A percentile compares a stretch with the other conserved stretches of the same genome.
These are phyloP conservation scores for Ziziphus jujuba DNA, from an alignment of 306 rosid genomes.

Conservation along the genomic window DNA sequence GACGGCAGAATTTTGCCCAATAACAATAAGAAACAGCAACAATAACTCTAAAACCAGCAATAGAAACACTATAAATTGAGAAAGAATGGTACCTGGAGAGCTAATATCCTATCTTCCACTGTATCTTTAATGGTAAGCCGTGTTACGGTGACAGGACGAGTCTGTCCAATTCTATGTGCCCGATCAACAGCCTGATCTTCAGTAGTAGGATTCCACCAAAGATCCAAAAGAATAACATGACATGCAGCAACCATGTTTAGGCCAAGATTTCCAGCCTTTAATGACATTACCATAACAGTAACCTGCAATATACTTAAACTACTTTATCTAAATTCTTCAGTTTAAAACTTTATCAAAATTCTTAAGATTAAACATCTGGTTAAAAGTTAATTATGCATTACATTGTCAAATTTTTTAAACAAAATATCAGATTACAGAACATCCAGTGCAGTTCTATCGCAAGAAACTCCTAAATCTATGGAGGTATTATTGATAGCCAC, in stretches of 20 bases:
- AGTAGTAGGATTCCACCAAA: slow-evolving; percentile 99
- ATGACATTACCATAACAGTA: slow-evolving; percentile 92
- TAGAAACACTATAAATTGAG: background rate
- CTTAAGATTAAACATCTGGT: slow-evolving; percentile 22
- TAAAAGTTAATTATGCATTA: slow-evolving; percentile 12
- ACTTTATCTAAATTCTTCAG: slow-evolving; percentile 2
- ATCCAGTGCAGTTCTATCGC: slow-evolving; percentile 14
- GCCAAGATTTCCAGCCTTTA: slow-evolving; percentile 98
- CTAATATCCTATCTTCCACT: slow-evolving; percentile 91
- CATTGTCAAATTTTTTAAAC: slow-evolving; percentile 1
- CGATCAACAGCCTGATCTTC: slow-evolving; percentile 99
- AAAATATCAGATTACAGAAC: slow-evolving; percentile 12
- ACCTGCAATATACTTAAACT: slow-evolving; percentile 48
- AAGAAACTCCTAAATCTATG: background rate
- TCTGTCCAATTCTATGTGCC: slow-evolving; percentile 98
- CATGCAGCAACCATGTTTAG: slow-evolving; percentile 98
- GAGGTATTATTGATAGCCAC: slow-evolving; percentile 5
- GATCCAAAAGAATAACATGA: slow-evolving; percentile 94
- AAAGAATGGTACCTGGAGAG: slow-evolving; percentile 70
- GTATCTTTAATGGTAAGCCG: slow-evolving; percentile 84
- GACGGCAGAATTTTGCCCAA: too few relatives aligned
- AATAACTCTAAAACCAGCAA: background rate
- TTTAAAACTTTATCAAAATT: too few relatives aligned
- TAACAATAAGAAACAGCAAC: too few relatives aligned
- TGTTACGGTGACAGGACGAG: slow-evolving; percentile 94